A percentile compares a stretch with the other conserved stretches of the same genome.
phyloP scores from a whole-genome alignment of 139 green algal species.

The Eudorina sp. region DNA sequence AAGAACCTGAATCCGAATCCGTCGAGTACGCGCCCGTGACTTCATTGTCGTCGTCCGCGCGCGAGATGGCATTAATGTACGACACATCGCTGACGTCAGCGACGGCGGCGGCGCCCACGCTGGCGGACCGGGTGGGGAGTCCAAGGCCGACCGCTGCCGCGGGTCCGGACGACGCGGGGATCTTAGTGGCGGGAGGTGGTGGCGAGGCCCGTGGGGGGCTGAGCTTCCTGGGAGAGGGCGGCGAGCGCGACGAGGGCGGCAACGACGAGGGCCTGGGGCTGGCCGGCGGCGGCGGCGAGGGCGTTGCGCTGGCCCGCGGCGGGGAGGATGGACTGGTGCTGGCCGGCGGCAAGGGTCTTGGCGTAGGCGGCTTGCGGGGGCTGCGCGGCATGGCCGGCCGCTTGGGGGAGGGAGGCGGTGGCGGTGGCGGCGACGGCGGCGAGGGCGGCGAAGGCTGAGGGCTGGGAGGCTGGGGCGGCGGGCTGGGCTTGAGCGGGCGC shows the following conservation, averaged over 20 bases:
- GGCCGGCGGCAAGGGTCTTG: neutral
- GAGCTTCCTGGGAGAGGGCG: no score
- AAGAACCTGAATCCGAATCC: neutral
- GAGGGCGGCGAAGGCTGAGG: neutral
- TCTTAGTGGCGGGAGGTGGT: no score
- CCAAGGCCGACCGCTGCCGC: no score
- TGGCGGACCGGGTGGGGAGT: no score
- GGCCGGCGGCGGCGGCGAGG: neutral
- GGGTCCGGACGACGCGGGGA: no score
- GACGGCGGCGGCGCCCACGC: no score
- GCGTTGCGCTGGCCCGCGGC: slow-evolving; percentile 1
- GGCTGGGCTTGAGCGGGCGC: neutral
- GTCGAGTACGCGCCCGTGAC: no score
- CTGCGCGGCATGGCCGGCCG: neutral
- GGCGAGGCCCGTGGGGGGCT: no score
- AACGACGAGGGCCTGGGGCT: neutral
- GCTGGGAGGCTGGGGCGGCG: neutral
- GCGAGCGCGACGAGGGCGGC: neutral
- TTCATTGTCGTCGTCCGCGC: no score
- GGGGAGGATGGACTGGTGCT: neutral
- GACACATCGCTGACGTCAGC: no score
- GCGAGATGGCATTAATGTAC: no score
- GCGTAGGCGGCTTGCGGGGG: neutral
- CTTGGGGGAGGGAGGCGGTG: neutral
- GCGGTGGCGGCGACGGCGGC: neutral